phyloP scores from a whole-genome alignment of 805 yeast species.

The Brettanomyces custersianus region DNA sequence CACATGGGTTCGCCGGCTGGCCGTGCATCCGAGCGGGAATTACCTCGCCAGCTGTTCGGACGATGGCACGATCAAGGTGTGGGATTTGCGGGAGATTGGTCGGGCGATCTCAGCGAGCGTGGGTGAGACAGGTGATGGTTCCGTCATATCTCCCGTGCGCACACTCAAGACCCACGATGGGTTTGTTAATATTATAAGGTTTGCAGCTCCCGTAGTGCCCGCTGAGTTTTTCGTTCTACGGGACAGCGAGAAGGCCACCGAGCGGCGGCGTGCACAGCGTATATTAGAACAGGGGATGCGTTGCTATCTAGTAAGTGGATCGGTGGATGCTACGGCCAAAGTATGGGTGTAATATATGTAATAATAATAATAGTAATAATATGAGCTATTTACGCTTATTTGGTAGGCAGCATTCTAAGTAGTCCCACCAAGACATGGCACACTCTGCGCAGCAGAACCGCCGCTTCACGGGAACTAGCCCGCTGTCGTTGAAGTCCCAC shows the following conservation, averaged over 20 bases:
- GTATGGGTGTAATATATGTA: conserved; percentile 38
- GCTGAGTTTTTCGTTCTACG: conserved; percentile 7
- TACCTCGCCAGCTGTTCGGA: conserved; percentile 67
- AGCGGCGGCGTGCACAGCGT: conserved; percentile 19
- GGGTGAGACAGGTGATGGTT: conserved; percentile 8
- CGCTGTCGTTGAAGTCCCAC: conserved; percentile 54
- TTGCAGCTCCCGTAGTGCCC: conserved; percentile 39
- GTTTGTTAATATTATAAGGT: conserved; percentile 55
- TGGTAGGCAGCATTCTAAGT: conserved; percentile 5
- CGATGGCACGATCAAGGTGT: conserved; percentile 64
- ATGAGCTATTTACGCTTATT: too few species aligned
- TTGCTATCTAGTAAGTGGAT: conserved; percentile 56
- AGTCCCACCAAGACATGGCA: conserved; percentile 24
- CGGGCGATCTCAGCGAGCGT: conserved; percentile 2
- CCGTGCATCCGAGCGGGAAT: conserved; percentile 69
- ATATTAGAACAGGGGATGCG: conserved; percentile 41
- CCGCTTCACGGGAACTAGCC: conserved; percentile 41
- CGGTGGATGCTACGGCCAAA: conserved; percentile 46
- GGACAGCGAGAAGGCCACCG: conserved; percentile 16
- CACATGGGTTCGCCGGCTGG: conserved; percentile 74
- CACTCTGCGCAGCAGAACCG: conserved; percentile 50
- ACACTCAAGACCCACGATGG: conserved; percentile 60
- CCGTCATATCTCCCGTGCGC: conserved; percentile 17
- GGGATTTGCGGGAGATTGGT: conserved; percentile 49
- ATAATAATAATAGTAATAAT: too few species aligned